Conservation (phyloP, 176 grass and related monocot species). For the Secale cereale region DNA sequence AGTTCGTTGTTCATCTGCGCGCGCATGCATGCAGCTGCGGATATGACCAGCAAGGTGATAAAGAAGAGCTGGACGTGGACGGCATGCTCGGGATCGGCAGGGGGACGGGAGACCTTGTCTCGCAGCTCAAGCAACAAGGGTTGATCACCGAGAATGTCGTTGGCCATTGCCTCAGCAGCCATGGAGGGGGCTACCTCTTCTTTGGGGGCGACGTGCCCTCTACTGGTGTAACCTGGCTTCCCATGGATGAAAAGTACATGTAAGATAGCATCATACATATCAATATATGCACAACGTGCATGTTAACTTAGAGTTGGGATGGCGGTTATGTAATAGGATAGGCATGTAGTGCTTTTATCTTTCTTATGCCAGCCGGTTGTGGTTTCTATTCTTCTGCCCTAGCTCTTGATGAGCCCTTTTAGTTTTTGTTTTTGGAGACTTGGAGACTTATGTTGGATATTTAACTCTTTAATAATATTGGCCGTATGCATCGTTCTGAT, state of each 20-base stretch:
- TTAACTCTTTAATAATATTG: too few species aligned
- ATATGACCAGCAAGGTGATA: constrained; percentile 59
- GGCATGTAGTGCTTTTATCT: too few species aligned
- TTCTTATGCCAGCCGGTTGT: too few species aligned
- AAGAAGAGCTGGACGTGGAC: constrained; percentile 9
- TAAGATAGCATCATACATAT: not conserved
- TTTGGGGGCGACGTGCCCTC: constrained; percentile 48
- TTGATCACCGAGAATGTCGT: constrained; percentile 64
- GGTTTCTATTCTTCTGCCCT: too few species aligned
- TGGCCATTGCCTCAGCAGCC: constrained; percentile 68
- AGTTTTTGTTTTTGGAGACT: too few species aligned
- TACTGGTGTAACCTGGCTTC: not conserved
- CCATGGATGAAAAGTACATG: not conserved
- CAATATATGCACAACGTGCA: too few species aligned
- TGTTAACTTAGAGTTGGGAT: not conserved
- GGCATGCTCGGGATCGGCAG: constrained; percentile 70
- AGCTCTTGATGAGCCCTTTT: too few species aligned
- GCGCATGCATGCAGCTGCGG: constrained; percentile 50
- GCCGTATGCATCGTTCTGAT: too few species aligned
- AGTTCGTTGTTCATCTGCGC: not conserved
- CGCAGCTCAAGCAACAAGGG: constrained; percentile 73
- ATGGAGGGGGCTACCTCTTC: constrained; percentile 71
- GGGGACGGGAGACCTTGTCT: constrained; percentile 52
- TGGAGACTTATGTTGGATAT: too few species aligned
- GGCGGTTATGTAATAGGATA: too few species aligned